Conservation (phyloP, 176 grass and related monocot genomes). For the Bolboschoenus planiculmis region DNA sequence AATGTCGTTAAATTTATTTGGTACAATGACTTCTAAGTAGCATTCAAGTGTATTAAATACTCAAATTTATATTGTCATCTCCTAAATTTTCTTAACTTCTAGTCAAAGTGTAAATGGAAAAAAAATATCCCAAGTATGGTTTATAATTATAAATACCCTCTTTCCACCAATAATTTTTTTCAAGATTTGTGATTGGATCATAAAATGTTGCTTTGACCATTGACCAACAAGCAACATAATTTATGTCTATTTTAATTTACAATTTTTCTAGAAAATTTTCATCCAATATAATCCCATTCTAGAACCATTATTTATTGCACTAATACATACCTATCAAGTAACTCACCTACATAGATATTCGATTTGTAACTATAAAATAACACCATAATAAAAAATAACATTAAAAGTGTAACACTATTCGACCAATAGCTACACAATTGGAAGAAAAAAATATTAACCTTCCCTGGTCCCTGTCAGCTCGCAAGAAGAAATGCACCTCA, state of each 20-base stretch:
- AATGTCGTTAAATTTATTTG: neutral
- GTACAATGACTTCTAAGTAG: neutral
- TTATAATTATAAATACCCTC: neutral
- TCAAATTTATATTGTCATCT: neutral
- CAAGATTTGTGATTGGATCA: neutral
- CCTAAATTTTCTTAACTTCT: neutral
- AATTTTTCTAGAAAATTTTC: neutral
- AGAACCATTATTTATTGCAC: neutral
- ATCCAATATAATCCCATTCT: neutral
- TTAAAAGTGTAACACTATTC: neutral
- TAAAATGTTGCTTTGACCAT: neutral
- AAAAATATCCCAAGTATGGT: neutral
- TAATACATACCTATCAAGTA: neutral
- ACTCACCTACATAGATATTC: neutral
- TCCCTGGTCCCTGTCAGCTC: neutral
- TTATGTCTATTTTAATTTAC: neutral
- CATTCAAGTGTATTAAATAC: neutral
- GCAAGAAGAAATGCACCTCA: neutral
- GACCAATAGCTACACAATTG: neutral
- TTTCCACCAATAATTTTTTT: neutral
- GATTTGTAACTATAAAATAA: neutral
- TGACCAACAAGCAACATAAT: slow-evolving; percentile 7
- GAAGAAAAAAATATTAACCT: neutral
- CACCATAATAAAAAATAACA: neutral
- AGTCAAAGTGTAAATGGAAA: neutral